A percentile compares a stretch with the other conserved stretches of the same genome.
These are phyloP conservation scores for Coprinopsis marcescibilis DNA, from an alignment of 768 basidiomycete genomes.

Conservation along the genomic window DNA sequence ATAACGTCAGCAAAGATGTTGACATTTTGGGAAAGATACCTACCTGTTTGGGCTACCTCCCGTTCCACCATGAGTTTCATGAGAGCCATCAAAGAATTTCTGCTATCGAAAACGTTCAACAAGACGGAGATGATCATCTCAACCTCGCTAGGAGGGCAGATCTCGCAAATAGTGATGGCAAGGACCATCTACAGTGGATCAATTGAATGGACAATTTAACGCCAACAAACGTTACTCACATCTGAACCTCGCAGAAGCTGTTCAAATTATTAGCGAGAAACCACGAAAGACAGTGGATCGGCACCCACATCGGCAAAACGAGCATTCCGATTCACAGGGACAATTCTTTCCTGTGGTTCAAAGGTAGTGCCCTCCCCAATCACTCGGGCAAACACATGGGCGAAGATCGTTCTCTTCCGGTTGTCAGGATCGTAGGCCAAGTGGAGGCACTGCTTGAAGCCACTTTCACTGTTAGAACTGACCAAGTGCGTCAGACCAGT, in stretches of 20 bases:
- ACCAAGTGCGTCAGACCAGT: conserved; percentile 78
- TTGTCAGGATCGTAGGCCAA: conserved; percentile 72
- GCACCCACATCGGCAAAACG: conserved; percentile 54
- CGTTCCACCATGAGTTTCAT: conserved; percentile 82
- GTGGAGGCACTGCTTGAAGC: conserved; percentile 81
- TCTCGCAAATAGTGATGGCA: conserved; percentile 82
- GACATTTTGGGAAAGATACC: conserved; percentile 7
- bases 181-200: conserved; percentile 52
- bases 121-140: conserved; percentile 83
- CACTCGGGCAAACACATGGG: conserved; percentile 78
- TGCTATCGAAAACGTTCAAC: conserved; percentile 80
- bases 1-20: conserved; percentile 4
- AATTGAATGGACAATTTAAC: background rate
- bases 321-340: conserved; percentile 41
- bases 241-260: conserved; percentile 73
- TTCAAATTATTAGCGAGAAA: conserved; percentile 3
- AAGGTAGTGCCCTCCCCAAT: conserved; percentile 78
- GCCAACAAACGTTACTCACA: conserved; percentile 35
- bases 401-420: conserved; percentile 71
- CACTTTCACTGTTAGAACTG: conserved; percentile 78
- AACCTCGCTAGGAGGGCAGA: conserved; percentile 71
- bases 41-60: conserved; percentile 77
- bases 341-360: conserved; percentile 49
- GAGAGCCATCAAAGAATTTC: conserved; percentile 62
- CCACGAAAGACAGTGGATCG: background rate